Evolutionary conservation across 2,329 filamentous ascomycete genomes (phyloP), one percentile per base, ranked within the genome.

Genomic region (Penicillium sp.): DNA sequence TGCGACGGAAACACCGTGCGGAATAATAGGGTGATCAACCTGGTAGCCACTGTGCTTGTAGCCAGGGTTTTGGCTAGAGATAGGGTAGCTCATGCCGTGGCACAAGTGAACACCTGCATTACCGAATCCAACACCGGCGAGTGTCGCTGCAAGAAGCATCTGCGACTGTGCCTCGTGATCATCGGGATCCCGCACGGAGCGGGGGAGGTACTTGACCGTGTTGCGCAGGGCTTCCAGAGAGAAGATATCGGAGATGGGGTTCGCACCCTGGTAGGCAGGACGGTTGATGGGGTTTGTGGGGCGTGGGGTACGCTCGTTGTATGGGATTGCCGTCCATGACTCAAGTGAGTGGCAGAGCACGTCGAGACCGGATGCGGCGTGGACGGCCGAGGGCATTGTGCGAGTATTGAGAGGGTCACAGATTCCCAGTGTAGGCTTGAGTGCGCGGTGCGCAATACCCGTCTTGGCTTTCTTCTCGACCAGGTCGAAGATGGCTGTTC

Each of bases 161-260:
- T 97, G 87, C 29, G 85, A 89, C 75, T 99, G 94, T 0, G 95
- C 95, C 73, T 97, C 94, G 57, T 85, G 81, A 72, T 99, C 94
- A 31, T 96, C 92, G 0, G 93, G 92, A 67, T 97, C 89, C 55
- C 82, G 86, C 3, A 96, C 89, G 0, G 92, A 89, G 53, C 93
- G 85, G 0, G 93, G 94, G 0, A 99, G 86, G 69, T 97, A 99
- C 76, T 96, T 92, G 61, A 97, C 86, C 0, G 92, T 96, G 65
- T 85, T 84, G 27, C 85, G 82, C 6, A 99, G 82, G 0, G 94
- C 92, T 65, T 90, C 88, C 20, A 99, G 81, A 3, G 90, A 95
- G 79, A 99, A 99, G 63, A 99, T 93, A 71, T 99, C 94, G 42
- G 90, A 95, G 66, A 99, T 99, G 2, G 94, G 94, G 72, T 99